A percentile compares a stretch with the other conserved stretches of the same genome.
These are phyloP conservation scores for Wickerhamiella vanderwaltii DNA, from an alignment of 805 yeast genomes.

Conservation along the genomic window DNA sequence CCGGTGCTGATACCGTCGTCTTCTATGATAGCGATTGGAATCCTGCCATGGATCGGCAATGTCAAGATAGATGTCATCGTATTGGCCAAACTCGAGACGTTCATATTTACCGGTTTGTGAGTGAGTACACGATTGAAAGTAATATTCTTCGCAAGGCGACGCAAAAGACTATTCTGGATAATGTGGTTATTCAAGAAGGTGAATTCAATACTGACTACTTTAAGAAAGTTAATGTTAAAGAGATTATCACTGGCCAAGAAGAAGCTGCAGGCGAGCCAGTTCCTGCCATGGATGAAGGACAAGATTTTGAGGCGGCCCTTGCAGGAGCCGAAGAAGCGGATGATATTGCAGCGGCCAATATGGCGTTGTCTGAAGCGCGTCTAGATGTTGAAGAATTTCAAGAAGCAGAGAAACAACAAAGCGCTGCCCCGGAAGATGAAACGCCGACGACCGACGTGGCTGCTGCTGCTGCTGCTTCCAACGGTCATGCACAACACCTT, in stretches of 20 bases:
- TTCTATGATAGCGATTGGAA: slow-evolving; percentile 99
- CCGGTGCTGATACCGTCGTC: slow-evolving; percentile 98
- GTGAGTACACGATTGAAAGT: slow-evolving; percentile 92
- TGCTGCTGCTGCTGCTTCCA: slow-evolving; percentile 14
- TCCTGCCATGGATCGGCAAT: slow-evolving; percentile 98
- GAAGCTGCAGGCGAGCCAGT: background rate
- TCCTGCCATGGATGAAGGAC: slow-evolving; percentile 2
- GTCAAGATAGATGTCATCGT: slow-evolving; percentile 98
- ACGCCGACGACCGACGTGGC: too few relatives aligned
- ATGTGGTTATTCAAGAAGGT: slow-evolving; percentile 93
- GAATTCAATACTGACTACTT: slow-evolving; percentile 96
- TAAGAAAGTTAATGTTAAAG: slow-evolving; percentile 73
- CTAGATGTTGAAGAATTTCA: slow-evolving; percentile 74
- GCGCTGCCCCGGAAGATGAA: slow-evolving; percentile 21
- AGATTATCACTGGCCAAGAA: slow-evolving; percentile 37
- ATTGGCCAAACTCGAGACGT: slow-evolving; percentile 98
- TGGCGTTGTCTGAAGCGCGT: slow-evolving; percentile 75
- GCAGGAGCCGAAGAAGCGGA: slow-evolving; percentile 93
- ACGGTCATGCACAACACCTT: slow-evolving; percentile 14
- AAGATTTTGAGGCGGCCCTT: slow-evolving; percentile 39
- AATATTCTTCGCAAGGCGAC: slow-evolving; percentile 88
- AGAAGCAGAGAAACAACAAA: slow-evolving; percentile 19
- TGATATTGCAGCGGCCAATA: slow-evolving; percentile 63
- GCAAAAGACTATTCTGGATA: slow-evolving; percentile 85
- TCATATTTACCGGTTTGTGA: slow-evolving; percentile 89